Percentiles rank a stretch among this genome's conserved stretches.
These are phyloP conservation scores for Ustilago crameri DNA, from an alignment of 1,284 basidiomycete species.

Conservation along the genomic window DNA sequence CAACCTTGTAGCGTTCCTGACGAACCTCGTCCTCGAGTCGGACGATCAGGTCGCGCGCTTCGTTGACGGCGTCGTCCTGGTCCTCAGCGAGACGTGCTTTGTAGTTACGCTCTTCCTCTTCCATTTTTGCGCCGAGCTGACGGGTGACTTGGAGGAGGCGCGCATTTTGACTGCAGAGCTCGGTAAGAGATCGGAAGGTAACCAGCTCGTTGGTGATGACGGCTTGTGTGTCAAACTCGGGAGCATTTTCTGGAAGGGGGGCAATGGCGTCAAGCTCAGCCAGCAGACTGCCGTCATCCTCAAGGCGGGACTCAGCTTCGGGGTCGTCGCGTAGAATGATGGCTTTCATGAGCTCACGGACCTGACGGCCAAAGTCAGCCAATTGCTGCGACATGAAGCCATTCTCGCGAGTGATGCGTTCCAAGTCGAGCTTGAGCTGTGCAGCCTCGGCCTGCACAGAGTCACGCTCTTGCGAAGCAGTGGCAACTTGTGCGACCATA, in stretches of 20 bases:
- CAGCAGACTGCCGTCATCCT: constrained; percentile 71
- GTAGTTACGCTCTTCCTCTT: constrained; percentile 65
- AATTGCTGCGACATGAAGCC: constrained; percentile 76
- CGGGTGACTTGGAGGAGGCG: constrained; percentile 85
- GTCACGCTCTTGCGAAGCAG: constrained; percentile 52
- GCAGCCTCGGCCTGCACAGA: constrained; percentile 71
- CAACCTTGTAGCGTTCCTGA: constrained; percentile 77
- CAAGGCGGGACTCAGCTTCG: constrained; percentile 77
- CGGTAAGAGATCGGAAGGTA: constrained; percentile 82
- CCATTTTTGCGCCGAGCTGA: constrained; percentile 70
- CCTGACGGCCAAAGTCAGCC: constrained; percentile 85
- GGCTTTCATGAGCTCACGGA: constrained; percentile 81
- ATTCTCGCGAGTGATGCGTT: constrained; percentile 74
- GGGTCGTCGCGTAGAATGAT: constrained; percentile 84
- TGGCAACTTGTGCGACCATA: constrained; percentile 43
- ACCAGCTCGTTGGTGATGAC: constrained; percentile 91
- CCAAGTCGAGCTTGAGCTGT: constrained; percentile 75
- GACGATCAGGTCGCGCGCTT: constrained; percentile 86
- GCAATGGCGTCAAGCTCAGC: constrained; percentile 56
- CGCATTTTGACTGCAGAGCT: constrained; percentile 89
- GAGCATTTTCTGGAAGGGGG: constrained; percentile 29
- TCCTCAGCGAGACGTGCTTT: constrained; percentile 70
- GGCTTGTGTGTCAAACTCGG: constrained; percentile 66
- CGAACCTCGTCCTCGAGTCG: constrained; percentile 80
- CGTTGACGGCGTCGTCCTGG: constrained; percentile 81